Evolutionary conservation across 164 flowering plant species (phyloP).

Genomic region (Echeveria elegans): DNA sequence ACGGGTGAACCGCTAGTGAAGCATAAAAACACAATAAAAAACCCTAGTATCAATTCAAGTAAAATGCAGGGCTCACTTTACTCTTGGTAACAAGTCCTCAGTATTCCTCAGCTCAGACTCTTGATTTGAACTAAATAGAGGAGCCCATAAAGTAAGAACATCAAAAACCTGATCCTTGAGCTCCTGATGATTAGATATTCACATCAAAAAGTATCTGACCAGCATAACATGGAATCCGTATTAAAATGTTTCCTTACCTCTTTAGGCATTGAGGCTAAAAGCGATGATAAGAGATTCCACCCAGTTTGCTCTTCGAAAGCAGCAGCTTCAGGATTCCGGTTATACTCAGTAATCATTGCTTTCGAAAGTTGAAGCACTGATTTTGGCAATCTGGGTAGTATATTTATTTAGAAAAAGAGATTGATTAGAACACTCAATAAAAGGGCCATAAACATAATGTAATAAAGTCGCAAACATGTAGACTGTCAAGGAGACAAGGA

Average conservation of each 20-base stretch:
- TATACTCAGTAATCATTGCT: constrained; percentile 63
- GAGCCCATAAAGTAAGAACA: constrained; percentile 82
- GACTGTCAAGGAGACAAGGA: no score
- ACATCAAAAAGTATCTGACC: constrained; percentile 2
- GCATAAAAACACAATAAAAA: no score
- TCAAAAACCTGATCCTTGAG: constrained; percentile 93
- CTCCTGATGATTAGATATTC: constrained; percentile 44
- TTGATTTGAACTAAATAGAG: constrained; percentile 52
- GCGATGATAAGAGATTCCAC: constrained; percentile 81
- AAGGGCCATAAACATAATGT: neutral
- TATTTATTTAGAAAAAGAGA: constrained; percentile 1
- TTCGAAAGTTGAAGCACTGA: constrained; percentile 73
- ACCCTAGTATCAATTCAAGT: neutral
- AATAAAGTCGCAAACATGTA: neutral
- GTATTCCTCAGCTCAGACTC: constrained; percentile 33
- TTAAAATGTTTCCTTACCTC: constrained; percentile 44
- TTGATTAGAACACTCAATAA: neutral
- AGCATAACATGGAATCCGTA: constrained; percentile 1
- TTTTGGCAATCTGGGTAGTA: constrained; percentile 79
- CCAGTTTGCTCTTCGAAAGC: constrained; percentile 76
- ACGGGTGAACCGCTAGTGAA: no score
- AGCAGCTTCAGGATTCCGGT: constrained; percentile 61
- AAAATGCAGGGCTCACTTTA: constrained; percentile 45
- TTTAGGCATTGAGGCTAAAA: constrained; percentile 74
- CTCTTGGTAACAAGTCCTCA: constrained; percentile 47